These are phyloP conservation scores for Suillus clintonianus DNA, from an alignment of 768 basidiomycete genomes.

Conservation along the genomic window DNA sequence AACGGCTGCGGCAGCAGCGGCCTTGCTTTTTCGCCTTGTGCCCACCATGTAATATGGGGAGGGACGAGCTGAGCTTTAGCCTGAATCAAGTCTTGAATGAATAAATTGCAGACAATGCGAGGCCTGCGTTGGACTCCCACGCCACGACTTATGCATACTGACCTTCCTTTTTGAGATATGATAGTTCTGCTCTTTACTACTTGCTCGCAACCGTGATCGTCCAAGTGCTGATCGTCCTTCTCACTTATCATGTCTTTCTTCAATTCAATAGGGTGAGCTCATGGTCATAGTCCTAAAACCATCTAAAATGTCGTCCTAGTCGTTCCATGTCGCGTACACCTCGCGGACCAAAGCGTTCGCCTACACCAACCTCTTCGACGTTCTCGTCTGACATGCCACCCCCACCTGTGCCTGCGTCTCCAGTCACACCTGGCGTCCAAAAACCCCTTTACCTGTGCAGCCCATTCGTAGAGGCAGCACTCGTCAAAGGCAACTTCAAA, in stretches of 20 bases:
- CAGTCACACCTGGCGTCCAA: conserved; percentile 20
- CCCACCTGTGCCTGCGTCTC: conserved; percentile 43
- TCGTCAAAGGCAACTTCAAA: conserved; percentile 98
- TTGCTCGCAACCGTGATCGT: neutral
- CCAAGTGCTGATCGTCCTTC: neutral
- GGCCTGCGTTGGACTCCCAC: conserved; percentile 20
- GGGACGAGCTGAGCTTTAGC: conserved; percentile 26
- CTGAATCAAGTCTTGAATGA: neutral
- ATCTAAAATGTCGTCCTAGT: conserved; percentile 36
- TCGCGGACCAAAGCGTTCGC: conserved; percentile 69
- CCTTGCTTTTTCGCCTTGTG: conserved; percentile 68
- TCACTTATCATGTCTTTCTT: conserved; percentile 69
- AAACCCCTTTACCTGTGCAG: conserved; percentile 90
- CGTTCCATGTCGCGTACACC: conserved; percentile 77
- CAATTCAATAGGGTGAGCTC: conserved; percentile 73
- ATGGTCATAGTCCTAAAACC: neutral
- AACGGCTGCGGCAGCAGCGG: conserved; percentile 41
- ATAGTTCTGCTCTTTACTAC: neutral
- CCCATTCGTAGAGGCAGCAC: conserved; percentile 91
- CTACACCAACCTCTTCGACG: conserved; percentile 72
- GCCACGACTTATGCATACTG: neutral
- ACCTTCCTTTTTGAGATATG: neutral
- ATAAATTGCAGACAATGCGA: conserved; percentile 8
- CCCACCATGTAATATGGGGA: conserved; percentile 34
- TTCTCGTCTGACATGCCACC: conserved; percentile 49